These are phyloP conservation scores for Ceratobasidium sp. DNA, from an alignment of 1,284 basidiomycete genomes.

Conservation along the genomic window DNA sequence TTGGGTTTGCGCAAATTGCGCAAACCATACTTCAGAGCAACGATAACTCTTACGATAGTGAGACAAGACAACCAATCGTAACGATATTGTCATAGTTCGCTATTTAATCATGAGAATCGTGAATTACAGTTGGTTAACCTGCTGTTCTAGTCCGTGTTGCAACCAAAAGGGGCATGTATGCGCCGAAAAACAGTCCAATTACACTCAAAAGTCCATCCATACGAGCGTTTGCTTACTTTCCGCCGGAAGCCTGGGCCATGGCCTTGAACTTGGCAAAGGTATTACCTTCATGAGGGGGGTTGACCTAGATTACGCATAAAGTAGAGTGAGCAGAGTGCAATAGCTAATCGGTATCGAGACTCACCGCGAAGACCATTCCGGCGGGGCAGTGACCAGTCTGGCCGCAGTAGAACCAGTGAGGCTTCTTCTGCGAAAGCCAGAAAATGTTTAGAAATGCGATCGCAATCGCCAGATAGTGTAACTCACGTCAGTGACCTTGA, in stretches of 20 bases:
- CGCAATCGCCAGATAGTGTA: neutral
- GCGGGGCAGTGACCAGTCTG: constrained; percentile 36
- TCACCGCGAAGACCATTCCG: constrained; percentile 39
- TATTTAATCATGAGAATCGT: too few relatives aligned
- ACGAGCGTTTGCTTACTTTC: neutral
- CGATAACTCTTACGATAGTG: too few relatives aligned
- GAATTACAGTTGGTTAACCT: too few relatives aligned
- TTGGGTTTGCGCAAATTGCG: too few relatives aligned
- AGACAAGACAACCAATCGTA: too few relatives aligned
- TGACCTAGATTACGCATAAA: constrained; percentile 4
- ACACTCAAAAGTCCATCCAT: neutral
- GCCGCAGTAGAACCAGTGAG: constrained; percentile 39
- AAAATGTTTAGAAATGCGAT: neutral
- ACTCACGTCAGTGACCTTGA: constrained; percentile 33
- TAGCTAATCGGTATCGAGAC: neutral
- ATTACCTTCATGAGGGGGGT: constrained; percentile 29
- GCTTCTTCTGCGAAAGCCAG: neutral
- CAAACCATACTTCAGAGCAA: too few relatives aligned
- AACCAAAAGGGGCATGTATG: too few relatives aligned
- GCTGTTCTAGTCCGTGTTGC: too few relatives aligned
- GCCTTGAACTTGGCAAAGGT: constrained; percentile 36
- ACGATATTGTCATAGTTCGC: too few relatives aligned
- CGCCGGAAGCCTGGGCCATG: neutral
- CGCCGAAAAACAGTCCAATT: too few relatives aligned
- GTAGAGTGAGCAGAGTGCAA: neutral